Conservation (phyloP, 2,329 filamentous ascomycete genomes). For the Trichoderma simmonsii region DNA sequence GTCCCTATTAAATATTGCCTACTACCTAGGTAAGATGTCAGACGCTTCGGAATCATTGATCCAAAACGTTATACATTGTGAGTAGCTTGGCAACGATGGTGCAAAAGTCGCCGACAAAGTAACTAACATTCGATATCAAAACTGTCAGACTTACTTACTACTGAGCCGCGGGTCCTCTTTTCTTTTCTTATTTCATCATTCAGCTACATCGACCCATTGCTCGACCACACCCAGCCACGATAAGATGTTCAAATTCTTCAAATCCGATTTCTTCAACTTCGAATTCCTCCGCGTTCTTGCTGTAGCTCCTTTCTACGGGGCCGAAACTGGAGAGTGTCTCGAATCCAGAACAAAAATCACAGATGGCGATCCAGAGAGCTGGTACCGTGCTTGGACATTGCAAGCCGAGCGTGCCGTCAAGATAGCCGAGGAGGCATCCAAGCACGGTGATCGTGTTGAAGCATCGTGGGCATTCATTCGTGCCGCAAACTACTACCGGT, state of each 20-base stretch:
- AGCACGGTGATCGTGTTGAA: slow-evolving; percentile 28
- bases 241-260: slow-evolving; percentile 35
- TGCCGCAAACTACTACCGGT: slow-evolving; percentile 40
- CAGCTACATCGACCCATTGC: background rate
- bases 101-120: background rate
- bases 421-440: background rate
- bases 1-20: background rate
- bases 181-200: background rate
- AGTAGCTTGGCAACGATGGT: background rate
- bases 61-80: background rate
- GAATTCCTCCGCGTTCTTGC: slow-evolving; percentile 34
- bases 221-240: slow-evolving; percentile 19
- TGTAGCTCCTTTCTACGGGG: background rate
- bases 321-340: slow-evolving; percentile 29
- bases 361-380: slow-evolving; percentile 37
- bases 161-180: background rate
- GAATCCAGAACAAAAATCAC: slow-evolving; percentile 36
- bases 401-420: slow-evolving; percentile 27
- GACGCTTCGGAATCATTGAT: background rate
- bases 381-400: slow-evolving; percentile 37
- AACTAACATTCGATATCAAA: background rate
- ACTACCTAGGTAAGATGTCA: background rate
- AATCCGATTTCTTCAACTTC: slow-evolving; percentile 40
- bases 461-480: slow-evolving; percentile 39
- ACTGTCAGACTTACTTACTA: background rate